Base-by-base conservation (phyloP, 352 stramenopile species). In the Globisporangium paroecandrum region DNA sequence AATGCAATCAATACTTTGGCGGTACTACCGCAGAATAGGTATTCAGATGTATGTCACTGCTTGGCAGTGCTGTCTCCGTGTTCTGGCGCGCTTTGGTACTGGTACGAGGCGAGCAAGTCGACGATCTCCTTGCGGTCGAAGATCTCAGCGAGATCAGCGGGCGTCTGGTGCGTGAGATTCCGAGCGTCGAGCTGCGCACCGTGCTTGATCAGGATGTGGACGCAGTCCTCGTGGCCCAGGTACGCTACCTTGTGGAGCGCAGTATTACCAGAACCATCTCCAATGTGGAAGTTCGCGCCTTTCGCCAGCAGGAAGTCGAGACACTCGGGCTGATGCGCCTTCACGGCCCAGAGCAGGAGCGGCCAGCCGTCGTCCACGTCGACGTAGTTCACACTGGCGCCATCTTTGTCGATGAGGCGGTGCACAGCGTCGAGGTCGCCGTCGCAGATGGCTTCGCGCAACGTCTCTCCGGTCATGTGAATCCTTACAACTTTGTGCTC, bases 211-310 rank as follows among this genome's bases (percentile, higher is more conserved):
- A 85, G 71, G 0, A 81, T 58, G 15, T 49, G 47, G 7, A 76
- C 66, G 27, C 73, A 81, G 41, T 82, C 71, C 2, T 57, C 62
- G 58, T 79, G 63, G 12, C 75, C 73, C 43, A 85, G 70, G 46
- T 85, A 85, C 9, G 77, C 75, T 5, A 75, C 75, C 56, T 82
- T 85, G 66, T 85, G 77, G 0, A 85, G 72, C 15, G 73, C 75
- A 4, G 77, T 85, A 62, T 82, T 85, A 41, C 77, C 71, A 8
- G 64, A 70, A 1, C 68, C 36, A 36, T 82, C 73, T 22, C 69
- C 73, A 15, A 82, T 66, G 63, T 82, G 74, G 1, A 79, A 53
- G 41, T 79, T 82, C 18, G 77, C 73, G 36, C 73, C 73, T 20
- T 75, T 67, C 0, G 43, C n/a, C 9, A 85, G 56, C 4, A 85